Evolutionary conservation across 805 yeast genomes (phyloP), one percentile per base, ranked within the genome.

Genomic region (Metschnikowia cubensis): DNA sequence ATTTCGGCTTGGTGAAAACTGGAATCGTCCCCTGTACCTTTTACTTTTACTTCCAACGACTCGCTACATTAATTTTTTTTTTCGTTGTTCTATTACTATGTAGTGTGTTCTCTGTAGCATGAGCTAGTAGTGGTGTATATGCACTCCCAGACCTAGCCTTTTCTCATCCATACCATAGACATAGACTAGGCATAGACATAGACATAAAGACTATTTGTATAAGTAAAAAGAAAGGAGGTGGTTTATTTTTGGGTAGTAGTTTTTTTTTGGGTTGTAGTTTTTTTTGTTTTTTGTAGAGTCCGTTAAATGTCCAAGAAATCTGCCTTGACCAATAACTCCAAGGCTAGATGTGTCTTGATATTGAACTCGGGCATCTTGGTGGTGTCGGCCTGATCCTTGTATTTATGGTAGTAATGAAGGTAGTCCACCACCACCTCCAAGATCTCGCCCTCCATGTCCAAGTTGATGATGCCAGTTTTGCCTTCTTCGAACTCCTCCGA

Each of bases 341-440:
- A 71, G 0, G 98, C 96, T 81, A 92, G 79, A 57, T 89, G 97
- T 0, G 97, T 91, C 1, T 98, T 97, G 2, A 94, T 82, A 35
- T 87, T 86, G 67, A 94, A 94, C 49, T 87, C 94, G 0, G 96
- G 96, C 6, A 87, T 80, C 45, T 80, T 84, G 3, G 79, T 81
- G 6, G 63, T 56, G 33, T 73, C 77, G 0, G 75, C 78, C 45
- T 64, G 68, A 45, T 80, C 82, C 54, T 76, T 80, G 63, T 87
- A 88, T 58, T 87, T 84, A 51, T 76, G 65, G 59, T 87, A 82
- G 62, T 87, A 91, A 63, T 87, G 83, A 33, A 92, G 68, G 59
- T 94, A 92, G 59, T 92, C 97, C 38, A 88, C 85, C 10, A 92
- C 84, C 59, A 89, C 87, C 54, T 83, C 87, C 40, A 94, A 70